Conservation (phyloP, 192 early-diverging fungal species). For the Podochytrium sp. region DNA sequence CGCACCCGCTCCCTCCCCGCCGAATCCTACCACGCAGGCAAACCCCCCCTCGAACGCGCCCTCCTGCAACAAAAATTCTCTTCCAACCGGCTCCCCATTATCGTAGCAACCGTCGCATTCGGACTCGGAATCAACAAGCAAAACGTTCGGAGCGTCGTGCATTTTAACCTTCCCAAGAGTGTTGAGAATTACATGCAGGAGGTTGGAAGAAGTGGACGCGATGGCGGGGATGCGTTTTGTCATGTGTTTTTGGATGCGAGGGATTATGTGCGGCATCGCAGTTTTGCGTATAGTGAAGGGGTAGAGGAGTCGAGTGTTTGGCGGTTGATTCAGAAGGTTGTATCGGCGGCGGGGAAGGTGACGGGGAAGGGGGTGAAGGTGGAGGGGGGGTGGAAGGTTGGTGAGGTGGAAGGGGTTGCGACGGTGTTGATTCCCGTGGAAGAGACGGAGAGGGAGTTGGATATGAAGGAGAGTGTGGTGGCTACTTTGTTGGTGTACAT, state of each 20-base stretch:
- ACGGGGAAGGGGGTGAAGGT: slow-evolving; percentile 7
- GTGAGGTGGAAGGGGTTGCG: not conserved
- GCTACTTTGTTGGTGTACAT: slow-evolving; percentile 39
- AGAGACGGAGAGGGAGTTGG: slow-evolving; percentile 36
- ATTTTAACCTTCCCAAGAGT: slow-evolving; percentile 80
- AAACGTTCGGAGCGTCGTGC: slow-evolving; percentile 88
- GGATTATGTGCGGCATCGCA: slow-evolving; percentile 48
- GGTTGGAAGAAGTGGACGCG: slow-evolving; percentile 51
- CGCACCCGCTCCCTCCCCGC: slow-evolving; percentile 67
- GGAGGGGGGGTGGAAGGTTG: not conserved
- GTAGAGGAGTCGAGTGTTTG: slow-evolving; percentile 28
- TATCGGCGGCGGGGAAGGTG: slow-evolving; percentile 2
- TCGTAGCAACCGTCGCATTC: slow-evolving; percentile 92
- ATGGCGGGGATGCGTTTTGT: slow-evolving; percentile 39
- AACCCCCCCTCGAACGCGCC: slow-evolving; percentile 59
- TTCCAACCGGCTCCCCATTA: slow-evolving; percentile 61
- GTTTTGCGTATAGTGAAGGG: slow-evolving; percentile 37
- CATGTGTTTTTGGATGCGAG: slow-evolving; percentile 39
- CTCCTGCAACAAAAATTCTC: slow-evolving; percentile 73
- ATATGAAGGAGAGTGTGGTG: slow-evolving; percentile 42
- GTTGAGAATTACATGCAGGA: slow-evolving; percentile 85
- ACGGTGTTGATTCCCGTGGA: slow-evolving; percentile 31
- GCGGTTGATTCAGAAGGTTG: slow-evolving; percentile 35
- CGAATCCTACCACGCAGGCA: slow-evolving; percentile 80
- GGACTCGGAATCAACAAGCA: slow-evolving; percentile 95